phyloP scores from a whole-genome alignment of 140 eudicot genomes.

The Flaveria floridana region DNA sequence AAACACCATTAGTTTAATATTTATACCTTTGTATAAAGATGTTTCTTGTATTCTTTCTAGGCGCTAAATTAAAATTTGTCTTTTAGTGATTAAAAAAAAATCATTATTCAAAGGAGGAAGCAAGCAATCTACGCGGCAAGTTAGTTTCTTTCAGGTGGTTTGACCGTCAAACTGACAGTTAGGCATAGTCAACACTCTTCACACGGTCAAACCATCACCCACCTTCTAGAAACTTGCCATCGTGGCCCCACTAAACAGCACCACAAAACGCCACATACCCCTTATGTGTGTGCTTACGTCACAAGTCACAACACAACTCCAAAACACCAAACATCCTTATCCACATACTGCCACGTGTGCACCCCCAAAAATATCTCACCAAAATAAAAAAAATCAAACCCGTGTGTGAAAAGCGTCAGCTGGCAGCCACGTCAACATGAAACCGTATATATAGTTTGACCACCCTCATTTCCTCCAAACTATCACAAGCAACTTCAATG shows the following conservation, averaged over 20 bases:
- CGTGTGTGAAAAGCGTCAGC: slow-evolving; percentile 47
- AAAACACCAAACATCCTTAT: neutral
- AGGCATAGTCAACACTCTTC: neutral
- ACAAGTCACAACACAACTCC: neutral
- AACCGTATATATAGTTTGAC: slow-evolving; percentile 36
- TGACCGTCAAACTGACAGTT: slow-evolving; percentile 26
- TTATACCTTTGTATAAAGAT: no score
- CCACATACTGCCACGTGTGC: slow-evolving; percentile 17
- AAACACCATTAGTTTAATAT: no score
- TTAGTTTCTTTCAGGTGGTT: slow-evolving; percentile 7
- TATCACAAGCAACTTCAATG: slow-evolving; percentile 31
- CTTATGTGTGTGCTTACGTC: slow-evolving; percentile 13
- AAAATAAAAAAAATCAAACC: slow-evolving; percentile 5
- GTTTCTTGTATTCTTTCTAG: no score
- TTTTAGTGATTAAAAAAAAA: no score
- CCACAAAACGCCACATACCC: neutral
- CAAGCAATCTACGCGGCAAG: neutral
- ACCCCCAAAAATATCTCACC: neutral
- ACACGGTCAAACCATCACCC: neutral
- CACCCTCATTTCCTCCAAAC: slow-evolving; percentile 8
- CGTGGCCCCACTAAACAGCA: neutral
- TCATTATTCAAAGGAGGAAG: neutral
- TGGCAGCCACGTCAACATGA: slow-evolving; percentile 35
- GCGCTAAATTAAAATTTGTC: neutral
- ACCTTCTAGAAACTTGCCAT: slow-evolving; percentile 13